Evolutionary conservation across 805 yeast species (phyloP).

Genomic region (Starmerella cellae): DNA sequence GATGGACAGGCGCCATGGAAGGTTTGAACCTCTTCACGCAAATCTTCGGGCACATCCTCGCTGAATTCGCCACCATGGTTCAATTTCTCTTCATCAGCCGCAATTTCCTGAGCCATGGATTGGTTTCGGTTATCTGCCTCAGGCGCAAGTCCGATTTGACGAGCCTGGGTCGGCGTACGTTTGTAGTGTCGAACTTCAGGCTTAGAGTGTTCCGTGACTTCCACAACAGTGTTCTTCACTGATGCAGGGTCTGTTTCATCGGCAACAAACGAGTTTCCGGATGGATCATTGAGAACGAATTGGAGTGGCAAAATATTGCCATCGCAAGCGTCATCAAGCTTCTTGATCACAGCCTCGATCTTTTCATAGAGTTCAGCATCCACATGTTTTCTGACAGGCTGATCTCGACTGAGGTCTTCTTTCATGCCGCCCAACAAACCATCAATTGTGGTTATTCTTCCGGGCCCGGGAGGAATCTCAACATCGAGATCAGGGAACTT

Average conservation of each 20-base stretch:
- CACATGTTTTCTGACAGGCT: conserved; percentile 56
- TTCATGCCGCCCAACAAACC: conserved; percentile 77
- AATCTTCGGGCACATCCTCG: conserved; percentile 63
- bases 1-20: conserved; percentile 88
- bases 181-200: conserved; percentile 76
- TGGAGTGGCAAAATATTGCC: conserved; percentile 70
- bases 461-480: conserved; percentile 90
- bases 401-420: conserved; percentile 67
- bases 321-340: conserved; percentile 45
- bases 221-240: neutral
- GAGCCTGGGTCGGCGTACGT: conserved; percentile 81
- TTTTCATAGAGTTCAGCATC: conserved; percentile 68
- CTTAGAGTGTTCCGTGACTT: conserved; percentile 3
- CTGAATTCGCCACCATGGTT: conserved; percentile 43
- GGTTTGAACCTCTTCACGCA: conserved; percentile 80
- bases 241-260: conserved; percentile 41
- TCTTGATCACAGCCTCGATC: conserved; percentile 52
- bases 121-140: conserved; percentile 32
- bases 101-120: conserved; percentile 21
- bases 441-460: conserved; percentile 84
- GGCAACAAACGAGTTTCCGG: conserved; percentile 96
- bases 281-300: conserved; percentile 74
- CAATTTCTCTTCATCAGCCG: conserved; percentile 21
- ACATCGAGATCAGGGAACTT: conserved; percentile 73
- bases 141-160: conserved; percentile 52